Conservation (phyloP, 2,329 filamentous ascomycete genomes). For the Septoria linicola region DNA sequence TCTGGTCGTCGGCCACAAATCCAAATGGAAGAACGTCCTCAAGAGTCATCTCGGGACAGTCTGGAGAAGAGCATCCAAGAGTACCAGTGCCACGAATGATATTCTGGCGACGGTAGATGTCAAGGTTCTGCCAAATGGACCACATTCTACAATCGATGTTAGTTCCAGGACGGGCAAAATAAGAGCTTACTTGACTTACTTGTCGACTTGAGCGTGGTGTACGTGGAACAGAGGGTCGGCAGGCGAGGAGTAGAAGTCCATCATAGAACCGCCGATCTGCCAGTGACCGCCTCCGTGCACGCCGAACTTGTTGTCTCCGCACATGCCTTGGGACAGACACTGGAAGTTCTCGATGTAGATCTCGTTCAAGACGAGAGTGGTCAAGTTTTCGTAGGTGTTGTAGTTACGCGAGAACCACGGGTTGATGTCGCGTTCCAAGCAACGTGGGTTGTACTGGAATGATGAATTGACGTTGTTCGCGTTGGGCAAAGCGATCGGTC, state of each 20-base stretch:
- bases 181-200: conserved; percentile 5
- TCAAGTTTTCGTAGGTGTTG: conserved; percentile 28
- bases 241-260: conserved; percentile 48
- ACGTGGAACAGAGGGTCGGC: conserved; percentile 52
- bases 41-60: conserved; percentile 48
- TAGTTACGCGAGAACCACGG: conserved; percentile 25
- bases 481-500: conserved; percentile 34
- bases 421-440: conserved; percentile 28
- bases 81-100: conserved; percentile 48
- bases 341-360: conserved; percentile 34
- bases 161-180: conserved; percentile 17
- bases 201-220: conserved; percentile 48
- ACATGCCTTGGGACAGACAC: conserved; percentile 33
- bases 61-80: conserved; percentile 44
- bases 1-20: conserved; percentile 30
- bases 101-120: conserved; percentile 41
- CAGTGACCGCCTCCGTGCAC: conserved; percentile 51
- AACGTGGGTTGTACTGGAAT: conserved; percentile 28
- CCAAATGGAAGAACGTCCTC: conserved; percentile 42
- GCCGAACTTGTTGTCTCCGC: conserved; percentile 34
- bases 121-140: conserved; percentile 53
- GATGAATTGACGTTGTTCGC: conserved; percentile 32
- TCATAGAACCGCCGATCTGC: conserved; percentile 47
- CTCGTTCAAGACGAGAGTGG: conserved; percentile 21
- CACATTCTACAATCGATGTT: conserved; percentile 47